Base-by-base conservation (phyloP, 2,329 filamentous ascomycete genomes). In the Calonectria henricotiae region DNA sequence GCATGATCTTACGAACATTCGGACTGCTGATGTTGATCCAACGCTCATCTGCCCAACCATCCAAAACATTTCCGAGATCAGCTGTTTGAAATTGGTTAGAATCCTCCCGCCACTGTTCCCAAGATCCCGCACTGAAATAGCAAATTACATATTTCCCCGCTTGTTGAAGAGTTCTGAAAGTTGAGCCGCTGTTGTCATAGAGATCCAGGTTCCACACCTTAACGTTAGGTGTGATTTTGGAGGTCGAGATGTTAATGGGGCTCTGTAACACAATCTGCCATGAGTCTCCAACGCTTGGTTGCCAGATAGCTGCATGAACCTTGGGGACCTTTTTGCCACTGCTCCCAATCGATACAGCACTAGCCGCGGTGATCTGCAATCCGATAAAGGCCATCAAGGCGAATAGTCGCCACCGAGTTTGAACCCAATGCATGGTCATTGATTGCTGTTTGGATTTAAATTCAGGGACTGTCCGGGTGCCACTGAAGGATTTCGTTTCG, bases 91-190 rank as follows among this genome's bases (percentile, higher is more conserved):
- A 94, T 5, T 87, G 75, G 37, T 76, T 78, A 20, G 85, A 84
- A 77, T 94, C 92, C 0, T 85, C 81, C 3, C 92, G 86, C 83
- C 87, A 89, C 61, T 89, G 79, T 80, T 94, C 92, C 75, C 88
- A 93, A 6, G 89, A 91, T 1, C 92, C 92, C 0, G 91, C 91
- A 63, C 89, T 92, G 82, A 94, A 94, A 82, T 94, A 94, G 83
- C 92, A 94, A 69, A 94, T 90, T 64, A 93, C 88, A 71, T 88
- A 90, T 76, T 88, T 88, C 11, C 86, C 87, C 6, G 82, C 79
- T 62, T 87, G 88, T 68, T 86, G 83, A 79, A 91, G 90, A 15
- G 90, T 83, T 70, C 89, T 85, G 68, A 92, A 79, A 1, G 79
- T 80, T 15, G 72, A 62, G 2, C 66, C 71, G 25, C 76, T 64